Evolutionary conservation across 148 eudicot genomes (phyloP).

Genomic region (Oxyria digyna): DNA sequence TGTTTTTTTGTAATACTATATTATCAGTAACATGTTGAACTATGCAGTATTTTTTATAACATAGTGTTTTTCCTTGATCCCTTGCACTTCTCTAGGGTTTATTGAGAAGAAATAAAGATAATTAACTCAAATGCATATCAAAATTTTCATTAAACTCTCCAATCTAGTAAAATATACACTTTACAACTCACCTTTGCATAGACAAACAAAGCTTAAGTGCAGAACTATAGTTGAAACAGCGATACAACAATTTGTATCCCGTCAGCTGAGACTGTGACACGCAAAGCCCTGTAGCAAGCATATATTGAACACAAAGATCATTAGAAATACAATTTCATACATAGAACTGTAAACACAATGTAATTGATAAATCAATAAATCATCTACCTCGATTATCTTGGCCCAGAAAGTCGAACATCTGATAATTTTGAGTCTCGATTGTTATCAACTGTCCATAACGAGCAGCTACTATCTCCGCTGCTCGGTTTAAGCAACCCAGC

Average conservation of each 20-base stretch:
- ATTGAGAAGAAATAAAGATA: background rate
- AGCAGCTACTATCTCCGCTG: constrained; percentile 30
- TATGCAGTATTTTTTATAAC: background rate
- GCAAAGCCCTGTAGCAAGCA: background rate
- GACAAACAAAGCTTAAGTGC: constrained; percentile 5
- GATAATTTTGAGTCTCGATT: background rate
- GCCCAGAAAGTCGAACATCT: constrained; percentile 6
- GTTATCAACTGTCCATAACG: constrained; percentile 5
- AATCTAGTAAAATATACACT: background rate
- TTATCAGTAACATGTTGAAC: background rate
- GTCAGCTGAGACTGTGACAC: background rate
- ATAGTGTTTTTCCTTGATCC: background rate
- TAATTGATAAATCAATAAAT: too few species aligned
- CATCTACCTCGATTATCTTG: constrained; percentile 4
- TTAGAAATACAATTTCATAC: background rate
- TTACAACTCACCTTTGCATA: constrained; percentile 5
- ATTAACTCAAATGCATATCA: background rate
- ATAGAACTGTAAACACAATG: background rate
- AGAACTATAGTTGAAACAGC: background rate
- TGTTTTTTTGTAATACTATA: background rate
- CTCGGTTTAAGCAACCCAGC: constrained; percentile 39
- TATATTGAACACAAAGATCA: background rate
- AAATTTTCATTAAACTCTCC: background rate
- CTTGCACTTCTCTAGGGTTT: background rate
- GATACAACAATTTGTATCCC: background rate